Evolutionary conservation across 257 asterid species (phyloP).

Genomic region (Ophiorrhiza pumila): DNA sequence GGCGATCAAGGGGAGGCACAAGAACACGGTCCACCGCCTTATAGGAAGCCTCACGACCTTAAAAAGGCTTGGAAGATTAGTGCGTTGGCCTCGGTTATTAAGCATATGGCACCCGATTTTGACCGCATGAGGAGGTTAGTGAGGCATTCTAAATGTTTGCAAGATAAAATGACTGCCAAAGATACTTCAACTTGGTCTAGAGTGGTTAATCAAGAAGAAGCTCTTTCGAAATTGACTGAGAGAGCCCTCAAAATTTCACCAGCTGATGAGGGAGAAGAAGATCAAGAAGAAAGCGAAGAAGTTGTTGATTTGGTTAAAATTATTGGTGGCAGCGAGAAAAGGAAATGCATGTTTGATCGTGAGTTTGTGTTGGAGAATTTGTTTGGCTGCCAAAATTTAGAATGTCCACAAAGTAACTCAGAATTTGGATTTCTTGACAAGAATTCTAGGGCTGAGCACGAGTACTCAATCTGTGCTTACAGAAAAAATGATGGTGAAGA

Average conservation of each 20-base stretch:
- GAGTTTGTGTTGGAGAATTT: background rate
- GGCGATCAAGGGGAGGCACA: constrained; percentile 49
- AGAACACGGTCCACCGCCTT: constrained; percentile 55
- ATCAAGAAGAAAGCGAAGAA: constrained; percentile 5
- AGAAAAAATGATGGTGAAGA: background rate
- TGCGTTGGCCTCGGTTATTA: constrained; percentile 53
- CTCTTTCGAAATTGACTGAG: constrained; percentile 21
- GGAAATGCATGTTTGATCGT: constrained; percentile 28
- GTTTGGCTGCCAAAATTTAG: constrained; percentile 13
- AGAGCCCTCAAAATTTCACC: constrained; percentile 31
- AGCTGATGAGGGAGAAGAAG: constrained; percentile 10
- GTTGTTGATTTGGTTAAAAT: background rate
- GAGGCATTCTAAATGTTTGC: constrained; percentile 52
- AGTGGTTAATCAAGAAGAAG: constrained; percentile 52
- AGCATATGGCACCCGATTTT: constrained; percentile 50
- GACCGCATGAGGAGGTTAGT: constrained; percentile 43
- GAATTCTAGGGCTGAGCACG: constrained; percentile 29
- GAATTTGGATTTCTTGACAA: constrained; percentile 27
- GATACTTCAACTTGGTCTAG: constrained; percentile 48
- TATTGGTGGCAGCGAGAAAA: constrained; percentile 25
- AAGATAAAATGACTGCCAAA: constrained; percentile 60
- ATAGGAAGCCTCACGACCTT: constrained; percentile 59
- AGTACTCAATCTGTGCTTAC: background rate
- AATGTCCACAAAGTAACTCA: constrained; percentile 16
- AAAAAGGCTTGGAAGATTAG: constrained; percentile 60